These are phyloP conservation scores for Didymosphaeria variabile DNA, from an alignment of 2,329 filamentous ascomycete species.

Conservation along the genomic window DNA sequence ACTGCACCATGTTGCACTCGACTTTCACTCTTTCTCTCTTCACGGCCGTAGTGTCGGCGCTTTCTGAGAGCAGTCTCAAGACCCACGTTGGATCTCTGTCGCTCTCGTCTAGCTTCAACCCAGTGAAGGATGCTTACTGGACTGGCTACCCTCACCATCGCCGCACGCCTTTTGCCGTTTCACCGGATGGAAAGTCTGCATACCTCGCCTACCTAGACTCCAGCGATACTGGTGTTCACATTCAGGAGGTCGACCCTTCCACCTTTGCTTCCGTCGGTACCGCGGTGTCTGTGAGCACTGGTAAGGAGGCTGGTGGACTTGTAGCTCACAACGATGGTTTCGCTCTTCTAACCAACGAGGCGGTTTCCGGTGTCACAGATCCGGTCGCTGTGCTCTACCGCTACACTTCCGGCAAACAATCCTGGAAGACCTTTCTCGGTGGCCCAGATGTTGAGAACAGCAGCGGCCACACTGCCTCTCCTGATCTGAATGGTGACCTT, in stretches of 20 bases:
- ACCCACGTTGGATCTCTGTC: slow-evolving; percentile 55
- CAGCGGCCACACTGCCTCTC: slow-evolving; percentile 59
- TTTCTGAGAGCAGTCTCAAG: slow-evolving; percentile 54
- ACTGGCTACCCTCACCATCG: slow-evolving; percentile 68
- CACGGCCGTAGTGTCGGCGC: slow-evolving; percentile 46
- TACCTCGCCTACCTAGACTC: slow-evolving; percentile 69
- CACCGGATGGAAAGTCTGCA: slow-evolving; percentile 66
- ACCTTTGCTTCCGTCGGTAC: slow-evolving; percentile 65
- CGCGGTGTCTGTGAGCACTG: slow-evolving; percentile 61
- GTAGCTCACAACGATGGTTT: slow-evolving; percentile 71
- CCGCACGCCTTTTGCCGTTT: slow-evolving; percentile 68
- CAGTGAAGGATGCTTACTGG: slow-evolving; percentile 69
- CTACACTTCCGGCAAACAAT: slow-evolving; percentile 63
- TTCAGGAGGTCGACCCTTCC: slow-evolving; percentile 64
- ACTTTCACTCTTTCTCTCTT: slow-evolving; percentile 45
- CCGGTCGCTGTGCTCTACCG: slow-evolving; percentile 68
- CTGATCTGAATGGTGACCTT: slow-evolving; percentile 70
- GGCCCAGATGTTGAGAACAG: slow-evolving; percentile 62
- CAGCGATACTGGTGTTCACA: slow-evolving; percentile 64
- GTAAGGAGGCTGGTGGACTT: slow-evolving; percentile 66
- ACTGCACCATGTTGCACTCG: slow-evolving; percentile 42
- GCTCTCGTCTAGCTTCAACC: slow-evolving; percentile 63
- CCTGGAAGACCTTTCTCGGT: slow-evolving; percentile 68
- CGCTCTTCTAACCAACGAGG: slow-evolving; percentile 68
- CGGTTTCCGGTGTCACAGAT: slow-evolving; percentile 57